phyloP scores from a whole-genome alignment of 495 filamentous ascomycete species.

The Glutinoglossum americanum region DNA sequence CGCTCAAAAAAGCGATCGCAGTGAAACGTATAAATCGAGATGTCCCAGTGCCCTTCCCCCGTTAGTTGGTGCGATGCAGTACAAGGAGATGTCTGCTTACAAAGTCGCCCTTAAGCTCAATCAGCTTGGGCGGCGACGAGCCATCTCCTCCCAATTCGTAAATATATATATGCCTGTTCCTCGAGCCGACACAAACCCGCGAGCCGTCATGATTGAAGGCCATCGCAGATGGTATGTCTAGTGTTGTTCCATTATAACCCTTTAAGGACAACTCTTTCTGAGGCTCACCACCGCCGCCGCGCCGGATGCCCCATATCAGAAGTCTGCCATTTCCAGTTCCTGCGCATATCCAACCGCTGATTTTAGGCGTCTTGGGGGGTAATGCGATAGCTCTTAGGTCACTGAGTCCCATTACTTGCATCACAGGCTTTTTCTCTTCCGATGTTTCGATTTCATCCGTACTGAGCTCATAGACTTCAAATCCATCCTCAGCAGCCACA shows the following conservation, averaged over 20 bases:
- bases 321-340: not conserved
- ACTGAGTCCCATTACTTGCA: not conserved
- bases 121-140: not conserved
- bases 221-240: not conserved
- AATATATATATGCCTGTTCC: not conserved
- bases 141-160: not conserved
- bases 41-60: not conserved
- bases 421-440: not conserved
- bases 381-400: not conserved
- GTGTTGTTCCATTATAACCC: not conserved
- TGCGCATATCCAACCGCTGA: not conserved
- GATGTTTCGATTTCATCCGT: not conserved
- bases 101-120: not conserved
- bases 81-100: not conserved
- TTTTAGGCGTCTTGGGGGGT: not conserved
- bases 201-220: not conserved
- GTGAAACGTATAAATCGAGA: not conserved
- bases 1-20: not conserved
- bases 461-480: not conserved
- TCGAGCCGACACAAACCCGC: not conserved
- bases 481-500: not conserved
- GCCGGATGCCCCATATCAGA: not conserved
- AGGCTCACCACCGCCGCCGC: not conserved
- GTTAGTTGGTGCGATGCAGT: not conserved
- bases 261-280: not conserved